Evolutionary conservation across 306 rosid species (phyloP), one percentile per base, ranked within the genome.

Genomic region (Vigna hirtella): DNA sequence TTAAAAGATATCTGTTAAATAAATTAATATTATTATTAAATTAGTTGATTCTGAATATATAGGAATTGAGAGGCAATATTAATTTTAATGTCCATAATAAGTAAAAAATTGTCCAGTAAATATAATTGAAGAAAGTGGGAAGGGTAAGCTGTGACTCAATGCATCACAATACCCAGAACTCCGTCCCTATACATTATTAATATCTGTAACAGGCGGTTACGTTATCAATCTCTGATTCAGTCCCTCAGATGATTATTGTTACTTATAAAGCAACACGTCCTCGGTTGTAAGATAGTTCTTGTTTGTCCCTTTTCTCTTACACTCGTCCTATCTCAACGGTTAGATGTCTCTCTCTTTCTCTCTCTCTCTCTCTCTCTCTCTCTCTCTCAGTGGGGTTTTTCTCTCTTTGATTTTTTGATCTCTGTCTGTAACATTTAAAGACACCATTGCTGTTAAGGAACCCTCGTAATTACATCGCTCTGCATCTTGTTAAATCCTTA

Each of bases 111-210:
- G 8, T 40, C 3, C 1, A 0, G 47, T 42, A 42, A 42, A 42
- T 42, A 12, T 14, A 48, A 4, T 48, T 1, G 52, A 14, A 3
- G 17, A 16, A 51, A 4, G 56, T 51, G 11, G 56, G 22, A 16
- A n/a, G 0, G 22, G 56, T 51, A n/a, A 5, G 56, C 8, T 36
- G 7, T 34, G 6, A 34, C 38, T 4, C 5, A 34, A 34, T 4
- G 38, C 38, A 34, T 36, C 42, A 40, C 53, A 13, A 6, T 55
- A 24, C 8, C 84, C 70, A n/a, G 16, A 74, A 74, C 7, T 58
- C 48, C 30, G 80, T 74, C 84, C 7, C 28, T 34, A 40, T 81
- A 47, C 81, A 76, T 45, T 20, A 76, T 45, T 20, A 16, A 71
- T 17, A 4, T 10, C 48, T 3, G 66, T 81, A 12, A 65, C 84